Evolutionary conservation across 306 rosid species (phyloP).

Genomic region (Carpinus fangiana): DNA sequence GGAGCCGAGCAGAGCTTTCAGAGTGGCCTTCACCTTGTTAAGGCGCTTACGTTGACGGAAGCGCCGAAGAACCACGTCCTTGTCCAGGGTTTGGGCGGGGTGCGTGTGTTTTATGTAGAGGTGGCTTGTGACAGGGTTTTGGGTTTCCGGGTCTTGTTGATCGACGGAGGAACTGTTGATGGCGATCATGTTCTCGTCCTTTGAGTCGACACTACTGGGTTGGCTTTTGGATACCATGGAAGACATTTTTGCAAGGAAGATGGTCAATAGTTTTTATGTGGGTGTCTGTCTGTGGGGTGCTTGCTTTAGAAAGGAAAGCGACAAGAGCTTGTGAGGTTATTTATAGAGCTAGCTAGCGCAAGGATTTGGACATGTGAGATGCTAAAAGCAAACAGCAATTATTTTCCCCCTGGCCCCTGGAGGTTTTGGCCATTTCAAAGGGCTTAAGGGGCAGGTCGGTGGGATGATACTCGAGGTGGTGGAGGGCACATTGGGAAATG

Average conservation of each 20-base stretch:
- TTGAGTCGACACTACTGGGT: not conserved
- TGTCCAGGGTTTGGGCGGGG: slow-evolving; percentile 27
- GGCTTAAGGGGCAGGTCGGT: slow-evolving; percentile 22
- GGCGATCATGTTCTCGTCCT: not conserved
- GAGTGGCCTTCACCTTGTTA: slow-evolving; percentile 25
- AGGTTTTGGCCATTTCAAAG: not conserved
- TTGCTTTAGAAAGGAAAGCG: not conserved
- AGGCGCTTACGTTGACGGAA: slow-evolving; percentile 44
- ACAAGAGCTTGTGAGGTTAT: not conserved
- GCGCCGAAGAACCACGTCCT: slow-evolving; percentile 41
- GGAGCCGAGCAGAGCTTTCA: slow-evolving; percentile 29
- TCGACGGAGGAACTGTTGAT: no score
- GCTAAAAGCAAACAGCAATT: not conserved
- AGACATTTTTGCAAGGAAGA: not conserved
- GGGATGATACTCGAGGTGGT: slow-evolving; percentile 17
- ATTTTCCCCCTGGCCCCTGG: not conserved
- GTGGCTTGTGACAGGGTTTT: slow-evolving; percentile 24
- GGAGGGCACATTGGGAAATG: slow-evolving; percentile 6
- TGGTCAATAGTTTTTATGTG: not conserved
- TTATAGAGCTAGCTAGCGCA: not conserved
- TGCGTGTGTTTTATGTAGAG: slow-evolving; percentile 33
- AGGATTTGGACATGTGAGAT: not conserved
- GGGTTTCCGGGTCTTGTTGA: not conserved
- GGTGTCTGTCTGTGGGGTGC: not conserved
- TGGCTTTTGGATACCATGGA: slow-evolving; percentile 1